phyloP scores from a whole-genome alignment of 345 rosid genomes.

The Melaleuca quinquenervia region DNA sequence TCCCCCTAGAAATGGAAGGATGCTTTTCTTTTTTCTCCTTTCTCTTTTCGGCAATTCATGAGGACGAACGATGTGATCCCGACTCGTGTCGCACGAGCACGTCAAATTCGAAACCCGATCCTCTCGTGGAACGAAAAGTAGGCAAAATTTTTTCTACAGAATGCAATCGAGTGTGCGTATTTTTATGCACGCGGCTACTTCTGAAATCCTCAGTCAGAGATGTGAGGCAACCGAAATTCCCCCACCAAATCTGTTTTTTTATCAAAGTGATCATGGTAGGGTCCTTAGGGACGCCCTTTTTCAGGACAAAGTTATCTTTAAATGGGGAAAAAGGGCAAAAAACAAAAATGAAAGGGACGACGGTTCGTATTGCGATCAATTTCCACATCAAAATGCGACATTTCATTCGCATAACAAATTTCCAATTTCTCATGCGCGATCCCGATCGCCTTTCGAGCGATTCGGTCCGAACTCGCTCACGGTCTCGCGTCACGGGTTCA shows the following conservation, averaged over 20 bases:
- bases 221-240: neutral
- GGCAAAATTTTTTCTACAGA: neutral
- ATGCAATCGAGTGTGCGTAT: neutral
- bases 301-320: neutral
- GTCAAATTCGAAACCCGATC: neutral
- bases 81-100: neutral
- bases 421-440: neutral
- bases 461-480: neutral
- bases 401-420: neutral
- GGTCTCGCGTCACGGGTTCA: too few relatives aligned
- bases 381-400: neutral
- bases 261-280: neutral
- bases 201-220: neutral
- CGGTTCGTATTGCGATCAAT: neutral
- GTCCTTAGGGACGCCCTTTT: neutral
- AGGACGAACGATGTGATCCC: neutral
- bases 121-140: neutral
- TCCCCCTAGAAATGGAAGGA: too few relatives aligned
- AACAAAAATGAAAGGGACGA: neutral
- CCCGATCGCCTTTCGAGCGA: rapidly evolving
- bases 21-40: neutral
- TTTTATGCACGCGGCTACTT: neutral
- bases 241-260: neutral
- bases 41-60: neutral
- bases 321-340: neutral